Evolutionary conservation across 345 rosid species (phyloP).

Genomic region (Aethionema arabicum): DNA sequence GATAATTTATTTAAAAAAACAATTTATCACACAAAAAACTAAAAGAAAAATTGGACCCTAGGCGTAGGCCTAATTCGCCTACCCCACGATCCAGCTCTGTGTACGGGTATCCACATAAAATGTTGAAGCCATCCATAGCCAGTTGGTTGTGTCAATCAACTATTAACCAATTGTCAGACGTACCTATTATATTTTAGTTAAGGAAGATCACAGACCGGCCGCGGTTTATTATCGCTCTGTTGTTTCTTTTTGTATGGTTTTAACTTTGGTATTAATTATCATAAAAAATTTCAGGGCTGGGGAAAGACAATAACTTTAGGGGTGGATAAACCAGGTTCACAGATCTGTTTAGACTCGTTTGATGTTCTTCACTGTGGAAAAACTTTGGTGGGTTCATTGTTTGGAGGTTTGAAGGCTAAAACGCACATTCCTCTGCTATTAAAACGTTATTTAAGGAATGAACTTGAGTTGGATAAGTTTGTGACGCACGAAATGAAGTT

Average conservation of each 20-base stretch:
- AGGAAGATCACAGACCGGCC: too few species aligned
- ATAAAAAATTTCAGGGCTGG: conserved; percentile 64
- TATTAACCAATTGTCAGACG: too few species aligned
- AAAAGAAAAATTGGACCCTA: too few species aligned
- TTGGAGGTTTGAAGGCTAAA: conserved; percentile 86
- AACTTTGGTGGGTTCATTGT: conserved; percentile 57
- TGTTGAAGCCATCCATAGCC: too few species aligned
- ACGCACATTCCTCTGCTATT: conserved; percentile 76
- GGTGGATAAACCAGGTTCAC: conserved; percentile 68
- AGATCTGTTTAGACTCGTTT: conserved; percentile 42
- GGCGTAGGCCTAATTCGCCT: too few species aligned
- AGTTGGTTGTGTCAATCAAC: too few species aligned
- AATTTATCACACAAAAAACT: too few species aligned
- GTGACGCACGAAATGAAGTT: conserved; percentile 75
- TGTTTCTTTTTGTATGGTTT: neutral
- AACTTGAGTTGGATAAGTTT: conserved; percentile 69
- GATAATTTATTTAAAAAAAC: too few species aligned
- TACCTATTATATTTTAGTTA: too few species aligned
- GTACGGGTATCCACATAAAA: too few species aligned
- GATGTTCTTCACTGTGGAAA: conserved; percentile 66
- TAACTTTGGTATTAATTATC: neutral
- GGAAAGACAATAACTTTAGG: conserved; percentile 82
- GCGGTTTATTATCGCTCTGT: too few species aligned
- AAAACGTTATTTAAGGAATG: conserved; percentile 64
- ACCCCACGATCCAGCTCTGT: too few species aligned